Percentiles rank a stretch among this genome's conserved stretches.
Conservation (phyloP, 2,329 filamentous ascomycete species). For the Fusarium setosum region DNA sequence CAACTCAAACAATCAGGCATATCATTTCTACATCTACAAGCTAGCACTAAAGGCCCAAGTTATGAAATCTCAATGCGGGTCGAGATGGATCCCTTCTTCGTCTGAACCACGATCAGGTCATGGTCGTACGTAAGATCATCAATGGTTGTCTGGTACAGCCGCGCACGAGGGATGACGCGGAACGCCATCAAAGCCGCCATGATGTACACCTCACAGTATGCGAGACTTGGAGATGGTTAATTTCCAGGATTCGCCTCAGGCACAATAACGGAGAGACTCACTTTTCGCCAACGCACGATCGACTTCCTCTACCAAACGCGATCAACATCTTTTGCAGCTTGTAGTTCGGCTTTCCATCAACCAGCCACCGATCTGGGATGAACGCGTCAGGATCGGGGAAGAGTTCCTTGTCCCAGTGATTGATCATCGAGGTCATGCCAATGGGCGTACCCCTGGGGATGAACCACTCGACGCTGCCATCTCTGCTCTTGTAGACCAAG, state of each 20-base stretch:
- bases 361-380: slow-evolving; percentile 45
- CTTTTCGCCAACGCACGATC: slow-evolving; percentile 39
- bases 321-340: slow-evolving; percentile 37
- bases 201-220: slow-evolving; percentile 34
- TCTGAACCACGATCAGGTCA: slow-evolving; percentile 35
- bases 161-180: slow-evolving; percentile 21
- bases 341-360: slow-evolving; percentile 39
- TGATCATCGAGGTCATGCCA: slow-evolving; percentile 48
- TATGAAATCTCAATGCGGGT: slow-evolving; percentile 19
- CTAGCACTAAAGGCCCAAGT: not conserved
- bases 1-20: no score
- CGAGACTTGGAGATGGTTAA: slow-evolving; percentile 18
- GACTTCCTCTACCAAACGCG: slow-evolving; percentile 34
- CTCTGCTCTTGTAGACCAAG: slow-evolving; percentile 39
- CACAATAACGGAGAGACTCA: not conserved
- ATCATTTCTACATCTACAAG: not conserved
- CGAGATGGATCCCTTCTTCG: slow-evolving; percentile 33
- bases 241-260: fast-evolving
- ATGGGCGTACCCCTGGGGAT: slow-evolving; percentile 47
- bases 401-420: slow-evolving; percentile 44
- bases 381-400: slow-evolving; percentile 50
- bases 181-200: slow-evolving; percentile 25
- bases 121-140: slow-evolving; percentile 35
- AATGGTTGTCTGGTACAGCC: slow-evolving; percentile 25
- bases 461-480: slow-evolving; percentile 32